Conservation (phyloP, 2,329 filamentous ascomycete species). For the Pseudocercospora pini-densiflorae region DNA sequence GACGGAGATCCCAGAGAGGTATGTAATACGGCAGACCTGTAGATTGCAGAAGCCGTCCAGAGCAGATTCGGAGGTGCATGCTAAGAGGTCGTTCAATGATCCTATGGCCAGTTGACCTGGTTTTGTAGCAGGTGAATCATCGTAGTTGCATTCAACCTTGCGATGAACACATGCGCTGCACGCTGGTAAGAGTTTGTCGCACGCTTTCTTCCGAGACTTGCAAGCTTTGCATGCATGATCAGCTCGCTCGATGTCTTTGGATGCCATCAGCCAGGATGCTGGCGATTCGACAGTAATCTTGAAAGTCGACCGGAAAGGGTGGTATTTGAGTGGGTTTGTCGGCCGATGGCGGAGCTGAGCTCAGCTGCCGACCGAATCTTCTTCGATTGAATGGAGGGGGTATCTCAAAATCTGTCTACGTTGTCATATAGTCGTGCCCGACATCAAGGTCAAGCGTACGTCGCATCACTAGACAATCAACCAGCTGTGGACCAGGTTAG, state of each 20-base stretch:
- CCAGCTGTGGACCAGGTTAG: neutral
- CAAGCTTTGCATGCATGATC: slow-evolving; percentile 1
- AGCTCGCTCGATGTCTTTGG: neutral
- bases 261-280: neutral
- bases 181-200: slow-evolving; percentile 3
- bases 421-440: neutral
- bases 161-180: neutral
- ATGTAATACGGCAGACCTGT: neutral
- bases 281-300: neutral
- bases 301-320: neutral
- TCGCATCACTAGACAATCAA: neutral
- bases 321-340: neutral
- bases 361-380: no score
- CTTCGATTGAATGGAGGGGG: neutral
- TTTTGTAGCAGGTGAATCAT: neutral
- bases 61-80: neutral
- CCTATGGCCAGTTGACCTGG: neutral
- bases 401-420: neutral
- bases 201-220: neutral
- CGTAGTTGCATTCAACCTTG: neutral
- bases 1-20: neutral
- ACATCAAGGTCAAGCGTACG: neutral
- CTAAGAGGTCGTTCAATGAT: neutral
- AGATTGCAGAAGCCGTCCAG: neutral
- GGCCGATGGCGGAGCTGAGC: slow-evolving; percentile 3